Evolutionary conservation across 495 filamentous ascomycete species (phyloP), one percentile per base, ranked within the genome.

Genomic region (Aspergillus wentii): DNA sequence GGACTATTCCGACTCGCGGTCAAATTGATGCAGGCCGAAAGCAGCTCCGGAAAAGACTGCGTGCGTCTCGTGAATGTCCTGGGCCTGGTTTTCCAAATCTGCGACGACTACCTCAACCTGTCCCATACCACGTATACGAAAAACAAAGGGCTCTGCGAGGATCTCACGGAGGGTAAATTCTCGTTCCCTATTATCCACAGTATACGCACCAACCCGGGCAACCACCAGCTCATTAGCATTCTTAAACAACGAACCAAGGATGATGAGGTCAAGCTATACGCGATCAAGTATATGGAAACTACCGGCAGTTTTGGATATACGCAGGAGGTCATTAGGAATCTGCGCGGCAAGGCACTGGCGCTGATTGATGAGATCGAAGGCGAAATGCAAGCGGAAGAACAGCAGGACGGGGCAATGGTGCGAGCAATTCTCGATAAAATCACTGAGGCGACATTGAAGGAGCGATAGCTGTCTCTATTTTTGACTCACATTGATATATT

Each of bases 131-230:
- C 79, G 43, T 96, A 96, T 66, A 80, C 84, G 32, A 67, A 80
- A 32, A 91, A 92, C 50, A 98, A 97, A 69, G 94, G 92, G 39
- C 79, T 95, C 44, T 95, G 87, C 60, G 92, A 98, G 69, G 92
- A 98, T 59, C 64, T 98, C 44, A 96, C 91, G 1, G 92, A 98
- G 67, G 92, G 92, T 28, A 98, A 98, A 74, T 98, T 97, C 69
- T 90, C 84, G 17, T 97, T 94, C 56, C 91, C 91, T 5, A 85
- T 98, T 49, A 96, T 98, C 43, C 91, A 98, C 62, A 83, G 84
- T 57, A 94, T 98, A 46, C 85, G 90, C 46, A 68, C 82, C 21
- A 76, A 90, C 56, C 85, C 86, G 3, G 63, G 62, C 7, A 90
- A 95, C 54, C 75, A 83, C 19, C 85, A 91, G 55, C 73, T 98